These are phyloP conservation scores for Xylariaceae sp. DNA, from an alignment of 2,329 filamentous ascomycete species.

Conservation along the genomic window DNA sequence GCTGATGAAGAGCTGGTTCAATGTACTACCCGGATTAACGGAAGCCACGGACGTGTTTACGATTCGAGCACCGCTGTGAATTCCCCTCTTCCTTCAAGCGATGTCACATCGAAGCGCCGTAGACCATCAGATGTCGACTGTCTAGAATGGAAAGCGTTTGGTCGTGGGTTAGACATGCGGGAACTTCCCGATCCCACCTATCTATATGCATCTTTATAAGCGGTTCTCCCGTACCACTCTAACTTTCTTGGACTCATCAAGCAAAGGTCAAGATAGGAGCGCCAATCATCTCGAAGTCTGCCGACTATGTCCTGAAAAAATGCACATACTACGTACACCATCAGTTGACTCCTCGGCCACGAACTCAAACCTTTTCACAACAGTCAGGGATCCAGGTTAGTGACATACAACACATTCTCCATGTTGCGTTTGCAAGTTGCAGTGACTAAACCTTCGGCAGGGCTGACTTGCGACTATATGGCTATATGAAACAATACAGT, in stretches of 20 bases:
- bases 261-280: slow-evolving; percentile 5
- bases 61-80: too few relatives aligned
- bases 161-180: slow-evolving; percentile 1
- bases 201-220: too few relatives aligned
- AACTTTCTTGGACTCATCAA: too few relatives aligned
- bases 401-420: background rate
- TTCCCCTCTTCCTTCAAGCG: too few relatives aligned
- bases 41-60: too few relatives aligned
- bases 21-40: too few relatives aligned
- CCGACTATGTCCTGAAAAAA: background rate
- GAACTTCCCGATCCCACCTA: background rate
- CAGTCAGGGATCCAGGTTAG: background rate
- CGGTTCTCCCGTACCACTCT: too few relatives aligned
- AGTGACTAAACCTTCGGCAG: background rate
- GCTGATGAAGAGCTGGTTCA: too few relatives aligned
- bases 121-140: too few relatives aligned
- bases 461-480: background rate
- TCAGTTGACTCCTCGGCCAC: background rate
- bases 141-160: background rate
- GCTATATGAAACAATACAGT: background rate
- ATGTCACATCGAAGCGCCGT: too few relatives aligned
- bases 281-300: slow-evolving; percentile 9
- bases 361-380: background rate
- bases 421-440: background rate
- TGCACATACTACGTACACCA: background rate